A percentile compares a stretch with the other conserved stretches of the same genome.
Conservation (phyloP, 1,139 yeast species). For the Kazachstania sp. region DNA sequence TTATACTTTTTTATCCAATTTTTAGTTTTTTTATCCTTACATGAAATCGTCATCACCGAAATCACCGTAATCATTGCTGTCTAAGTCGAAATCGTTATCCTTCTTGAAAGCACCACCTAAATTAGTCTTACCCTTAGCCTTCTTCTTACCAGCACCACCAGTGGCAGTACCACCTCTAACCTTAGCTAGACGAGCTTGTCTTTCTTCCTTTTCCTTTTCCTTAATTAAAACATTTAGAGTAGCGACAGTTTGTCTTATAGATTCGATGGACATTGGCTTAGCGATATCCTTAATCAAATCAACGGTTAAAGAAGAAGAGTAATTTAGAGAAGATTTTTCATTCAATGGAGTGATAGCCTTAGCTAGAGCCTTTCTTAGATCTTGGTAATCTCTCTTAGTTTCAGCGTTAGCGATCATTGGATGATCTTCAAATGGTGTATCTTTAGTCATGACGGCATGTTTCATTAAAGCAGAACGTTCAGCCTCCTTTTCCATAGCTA, state of each 20-base stretch:
- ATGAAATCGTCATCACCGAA: conserved; percentile 80
- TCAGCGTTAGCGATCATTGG: conserved; percentile 71
- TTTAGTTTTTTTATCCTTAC: conserved; percentile 37
- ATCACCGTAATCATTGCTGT: conserved; percentile 45
- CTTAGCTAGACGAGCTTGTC: conserved; percentile 70
- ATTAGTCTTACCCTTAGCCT: conserved; percentile 70
- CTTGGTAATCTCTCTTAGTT: conserved; percentile 74
- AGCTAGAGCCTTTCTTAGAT: conserved; percentile 67
- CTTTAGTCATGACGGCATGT: conserved; percentile 42
- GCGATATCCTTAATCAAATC: conserved; percentile 80
- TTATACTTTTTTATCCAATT: neutral
- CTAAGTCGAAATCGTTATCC: conserved; percentile 61
- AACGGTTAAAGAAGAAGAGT: conserved; percentile 67
- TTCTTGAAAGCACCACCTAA: conserved; percentile 71
- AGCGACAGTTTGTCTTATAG: conserved; percentile 74
- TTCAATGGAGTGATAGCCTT: conserved; percentile 59
- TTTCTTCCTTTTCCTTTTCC: conserved; percentile 84
- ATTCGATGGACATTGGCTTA: conserved; percentile 73
- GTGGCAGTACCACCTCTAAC: conserved; percentile 74
- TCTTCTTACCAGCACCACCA: conserved; percentile 93
- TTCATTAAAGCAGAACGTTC: conserved; percentile 34
- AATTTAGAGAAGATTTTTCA: conserved; percentile 55
- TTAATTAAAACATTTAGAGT: conserved; percentile 74
- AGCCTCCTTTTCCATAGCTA: conserved; percentile 43
- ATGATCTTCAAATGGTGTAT: conserved; percentile 61